Evolutionary conservation across 2,329 filamentous ascomycete species (phyloP).

Genomic region (Stagonosporopsis vannaccii): DNA sequence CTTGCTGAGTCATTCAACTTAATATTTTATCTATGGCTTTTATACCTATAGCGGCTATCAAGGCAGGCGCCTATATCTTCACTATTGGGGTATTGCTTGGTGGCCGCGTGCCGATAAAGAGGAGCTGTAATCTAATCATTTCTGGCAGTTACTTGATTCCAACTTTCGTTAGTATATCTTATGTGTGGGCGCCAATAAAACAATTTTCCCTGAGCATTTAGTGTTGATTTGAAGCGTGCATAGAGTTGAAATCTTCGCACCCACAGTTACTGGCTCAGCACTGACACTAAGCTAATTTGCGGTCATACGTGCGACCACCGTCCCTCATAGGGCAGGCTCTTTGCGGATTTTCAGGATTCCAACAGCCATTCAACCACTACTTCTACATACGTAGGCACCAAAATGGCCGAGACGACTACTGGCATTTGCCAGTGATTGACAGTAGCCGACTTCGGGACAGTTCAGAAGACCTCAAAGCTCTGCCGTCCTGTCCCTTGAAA

Average conservation of each 20-base stretch:
- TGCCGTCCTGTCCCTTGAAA: neutral
- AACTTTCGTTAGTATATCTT: neutral
- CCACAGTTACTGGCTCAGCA: constrained; percentile 46
- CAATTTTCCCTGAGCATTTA: neutral
- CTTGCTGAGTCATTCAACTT: neutral
- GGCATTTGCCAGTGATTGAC: neutral
- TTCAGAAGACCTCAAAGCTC: neutral
- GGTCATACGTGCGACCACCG: neutral
- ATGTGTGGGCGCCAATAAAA: neutral
- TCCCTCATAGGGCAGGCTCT: neutral
- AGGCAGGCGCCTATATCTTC: neutral
- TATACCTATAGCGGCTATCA: neutral
- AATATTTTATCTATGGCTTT: neutral
- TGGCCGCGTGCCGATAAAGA: neutral
- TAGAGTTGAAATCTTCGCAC: neutral
- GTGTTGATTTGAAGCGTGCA: neutral
- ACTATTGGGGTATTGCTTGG: neutral
- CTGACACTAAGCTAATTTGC: constrained; percentile 40
- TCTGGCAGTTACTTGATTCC: constrained; percentile 1
- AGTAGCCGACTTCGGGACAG: neutral
- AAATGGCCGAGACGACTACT: neutral
- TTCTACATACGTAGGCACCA: neutral
- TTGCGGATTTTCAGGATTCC: neutral
- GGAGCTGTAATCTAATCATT: neutral
- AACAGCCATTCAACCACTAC: neutral